phyloP scores from a whole-genome alignment of 371 early-diverging fungal genomes.

The Dichotomocladium elegans region DNA sequence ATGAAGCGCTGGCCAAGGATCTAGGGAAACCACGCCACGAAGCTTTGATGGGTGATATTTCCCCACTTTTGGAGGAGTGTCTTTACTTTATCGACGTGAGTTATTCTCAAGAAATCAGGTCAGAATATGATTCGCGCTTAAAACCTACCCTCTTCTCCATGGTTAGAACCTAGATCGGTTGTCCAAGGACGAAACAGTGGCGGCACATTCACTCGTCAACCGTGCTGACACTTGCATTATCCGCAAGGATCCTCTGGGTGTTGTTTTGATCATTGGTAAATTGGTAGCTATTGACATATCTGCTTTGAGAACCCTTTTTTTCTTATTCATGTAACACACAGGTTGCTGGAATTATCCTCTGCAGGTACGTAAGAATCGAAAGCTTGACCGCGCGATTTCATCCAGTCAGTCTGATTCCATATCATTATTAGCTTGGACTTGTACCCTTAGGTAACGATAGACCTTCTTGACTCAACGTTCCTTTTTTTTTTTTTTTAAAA shows the following conservation, averaged over 20 bases:
- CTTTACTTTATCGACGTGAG: constrained; percentile 32
- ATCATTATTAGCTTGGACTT: constrained; percentile 22
- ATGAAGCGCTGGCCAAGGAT: constrained; percentile 64
- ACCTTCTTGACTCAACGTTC: neutral
- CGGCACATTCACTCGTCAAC: constrained; percentile 22
- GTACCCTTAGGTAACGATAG: constrained; percentile 26
- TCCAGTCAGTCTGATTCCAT: too few relatives aligned
- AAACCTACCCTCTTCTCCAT: too few relatives aligned
- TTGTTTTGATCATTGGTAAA: constrained; percentile 56
- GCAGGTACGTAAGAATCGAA: constrained; percentile 23
- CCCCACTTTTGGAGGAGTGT: constrained; percentile 53
- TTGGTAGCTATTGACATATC: neutral
- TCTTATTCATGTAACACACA: neutral
- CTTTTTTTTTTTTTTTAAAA: neutral
- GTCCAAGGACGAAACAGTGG: constrained; percentile 45
- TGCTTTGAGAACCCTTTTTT: too few relatives aligned
- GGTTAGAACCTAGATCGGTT: constrained; percentile 62
- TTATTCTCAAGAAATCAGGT: too few relatives aligned
- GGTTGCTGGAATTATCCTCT: constrained; percentile 49
- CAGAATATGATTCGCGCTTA: too few relatives aligned
- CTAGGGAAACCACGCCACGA: constrained; percentile 58
- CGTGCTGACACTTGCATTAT: constrained; percentile 42
- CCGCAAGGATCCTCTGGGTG: constrained; percentile 75
- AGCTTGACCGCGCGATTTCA: too few relatives aligned
- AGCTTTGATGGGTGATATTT: constrained; percentile 60